Percentiles rank a stretch among this genome's conserved stretches.
phyloP scores from a whole-genome alignment of 345 rosid species.

The Brassica incana region DNA sequence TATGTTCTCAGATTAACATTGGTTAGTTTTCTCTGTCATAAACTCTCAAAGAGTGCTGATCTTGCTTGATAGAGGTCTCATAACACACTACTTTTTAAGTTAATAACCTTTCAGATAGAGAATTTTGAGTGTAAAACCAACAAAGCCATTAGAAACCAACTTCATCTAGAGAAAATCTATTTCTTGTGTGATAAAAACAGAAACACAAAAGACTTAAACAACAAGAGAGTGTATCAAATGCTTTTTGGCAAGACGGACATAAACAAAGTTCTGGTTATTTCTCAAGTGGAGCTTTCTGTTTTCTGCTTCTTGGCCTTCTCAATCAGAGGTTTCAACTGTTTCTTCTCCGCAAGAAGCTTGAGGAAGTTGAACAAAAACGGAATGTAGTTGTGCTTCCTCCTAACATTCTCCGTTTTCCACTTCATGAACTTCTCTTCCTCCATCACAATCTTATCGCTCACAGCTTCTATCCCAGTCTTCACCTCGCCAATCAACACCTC shows the following conservation, averaged over 20 bases:
- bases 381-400: constrained; percentile 96
- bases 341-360: constrained; percentile 97
- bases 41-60: not conserved
- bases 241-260: not conserved
- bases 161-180: constrained; percentile 28
- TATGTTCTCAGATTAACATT: too few relatives aligned
- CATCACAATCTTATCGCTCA: constrained; percentile 76
- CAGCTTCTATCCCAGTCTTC: constrained; percentile 71
- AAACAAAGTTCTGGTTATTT: not conserved
- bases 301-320: constrained; percentile 99
- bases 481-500: constrained; percentile 69
- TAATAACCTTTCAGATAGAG: too few relatives aligned
- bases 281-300: constrained; percentile 54
- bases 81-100: not conserved
- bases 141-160: not conserved
- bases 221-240: not conserved
- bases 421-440: constrained; percentile 97
- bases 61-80: too few relatives aligned
- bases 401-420: constrained; percentile 92
- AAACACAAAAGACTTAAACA: constrained; percentile 4
- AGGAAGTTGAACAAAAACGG: constrained; percentile 95
- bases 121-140: not conserved
- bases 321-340: constrained; percentile 94
- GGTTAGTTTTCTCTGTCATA: not conserved
- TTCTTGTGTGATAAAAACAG: constrained; percentile 19